Evolutionary conservation across 805 yeast species (phyloP), one percentile per base, ranked within the genome.

Genomic region (Gaillardinia entomophila): DNA sequence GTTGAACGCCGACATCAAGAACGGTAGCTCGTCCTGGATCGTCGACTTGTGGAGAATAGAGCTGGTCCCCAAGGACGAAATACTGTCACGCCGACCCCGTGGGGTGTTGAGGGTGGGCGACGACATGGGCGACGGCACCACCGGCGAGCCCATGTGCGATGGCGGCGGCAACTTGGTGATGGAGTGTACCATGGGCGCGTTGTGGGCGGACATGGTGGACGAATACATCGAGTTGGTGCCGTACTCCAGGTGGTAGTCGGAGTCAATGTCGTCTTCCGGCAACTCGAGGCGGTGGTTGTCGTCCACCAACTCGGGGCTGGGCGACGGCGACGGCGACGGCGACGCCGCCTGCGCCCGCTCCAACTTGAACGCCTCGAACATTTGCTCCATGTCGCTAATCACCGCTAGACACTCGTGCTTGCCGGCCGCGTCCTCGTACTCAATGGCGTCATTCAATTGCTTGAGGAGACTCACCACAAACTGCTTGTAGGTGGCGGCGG

Each of bases 341-440:
- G 46, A 43, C 8, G 39, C 37, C 26, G 51, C 47, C 28, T 46
- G 51, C 6, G 53, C 48, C 26, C 47, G 51, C 31, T 66, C 70
- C 25, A 61, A 41, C 38, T 62, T 65, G 43, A 53, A 65, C 0
- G 76, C 70, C 28, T 77, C 80, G 51, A 78, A 81, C 87, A 82
- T 82, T 42, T 77, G 71, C 46, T 81, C 88, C 56, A 82, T 79
- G 42, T 81, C 88, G 37, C 69, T 68, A 18, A 82, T 75, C 19
- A 79, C 79, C 0, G 77, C 75, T 34, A 81, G 62, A 43, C 86
- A 80, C 48, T 82, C 87, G 57, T 75, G 71, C 35, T 78, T 76
- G 10, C 73, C 73, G 26, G 73, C 70, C 13, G 70, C 66, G 45
- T 81, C 83, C 22, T 73, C 71, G 12, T 58, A 50, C 5, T 65